Conservation (phyloP, 1,284 basidiomycete species). For the Cutaneotrichosporon dermatis region DNA sequence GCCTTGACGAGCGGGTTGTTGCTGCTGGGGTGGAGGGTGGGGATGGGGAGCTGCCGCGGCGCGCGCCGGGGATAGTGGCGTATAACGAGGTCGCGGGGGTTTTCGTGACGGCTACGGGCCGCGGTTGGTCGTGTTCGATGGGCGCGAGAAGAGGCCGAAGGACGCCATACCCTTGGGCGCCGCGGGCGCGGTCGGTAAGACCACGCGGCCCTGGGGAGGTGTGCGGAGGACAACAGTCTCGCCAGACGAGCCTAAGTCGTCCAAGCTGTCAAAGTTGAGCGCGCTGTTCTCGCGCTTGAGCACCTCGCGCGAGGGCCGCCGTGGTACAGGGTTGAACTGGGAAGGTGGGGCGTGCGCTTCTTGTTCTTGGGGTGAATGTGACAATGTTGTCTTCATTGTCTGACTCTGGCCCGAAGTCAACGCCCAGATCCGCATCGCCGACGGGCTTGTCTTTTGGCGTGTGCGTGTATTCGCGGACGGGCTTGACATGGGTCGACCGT, state of each 20-base stretch:
- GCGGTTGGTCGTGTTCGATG: background rate
- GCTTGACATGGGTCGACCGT: constrained; percentile 42
- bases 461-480: constrained; percentile 35
- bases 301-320: constrained; percentile 38
- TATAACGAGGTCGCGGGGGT: constrained; percentile 15
- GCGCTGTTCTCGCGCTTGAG: constrained; percentile 35
- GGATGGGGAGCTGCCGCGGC: constrained; percentile 1
- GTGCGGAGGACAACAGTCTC: constrained; percentile 22
- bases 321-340: constrained; percentile 36
- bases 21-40: constrained; percentile 5
- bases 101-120: background rate
- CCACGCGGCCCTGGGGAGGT: constrained; percentile 19
- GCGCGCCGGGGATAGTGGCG: background rate
- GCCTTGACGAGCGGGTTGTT: constrained; percentile 33
- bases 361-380: constrained; percentile 51
- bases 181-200: constrained; percentile 8
- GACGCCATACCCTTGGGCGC: constrained; percentile 32
- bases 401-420: constrained; percentile 19
- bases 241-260: constrained; percentile 39
- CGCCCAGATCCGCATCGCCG: constrained; percentile 45
- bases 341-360: constrained; percentile 50
- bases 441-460: constrained; percentile 26
- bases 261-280: constrained; percentile 39
- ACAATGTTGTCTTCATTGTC: constrained; percentile 46
- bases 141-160: constrained; percentile 37